Base-by-base conservation (phyloP, 805 yeast species). In the Candida cerambycidarum region DNA sequence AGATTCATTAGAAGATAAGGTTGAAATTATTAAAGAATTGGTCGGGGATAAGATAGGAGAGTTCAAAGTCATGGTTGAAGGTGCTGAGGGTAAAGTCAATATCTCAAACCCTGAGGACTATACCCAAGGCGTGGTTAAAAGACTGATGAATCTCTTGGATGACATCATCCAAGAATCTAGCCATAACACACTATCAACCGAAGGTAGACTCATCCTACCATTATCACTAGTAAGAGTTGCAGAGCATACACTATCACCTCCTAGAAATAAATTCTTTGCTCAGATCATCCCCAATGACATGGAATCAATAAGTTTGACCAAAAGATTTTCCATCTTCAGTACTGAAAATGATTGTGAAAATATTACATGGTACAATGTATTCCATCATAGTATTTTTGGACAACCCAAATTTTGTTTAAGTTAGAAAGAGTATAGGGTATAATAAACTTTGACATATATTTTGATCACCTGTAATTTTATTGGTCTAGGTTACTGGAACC, bases 311-410 rank as follows among this genome's bases (percentile, higher is more conserved):
- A 27, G 17, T 4, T 29, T 44, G 9, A 7, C 16, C 18, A 49
- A 49, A 29, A 29, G 53, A 17, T 46, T 46, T 25, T 42, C 50
- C 2, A 48, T 55, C 9, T 53, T 50, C 40, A 52, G 57, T 30
- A 38, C 44, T 17, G 57, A 57, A 1, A 53, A 52, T 15, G 62
- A 62, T 19, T 78, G 82, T 57, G 73, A 67, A 19, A 70, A 70
- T 3, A 67, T 78, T 9, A 76, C 80, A 0, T 77, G 82, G 82
- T 69, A 56, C 47, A 76, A 71, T 43, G 68, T 76, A 0, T 71
- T 78, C 46, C 78, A 69, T 47, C 74, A 73, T 43, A 67, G 77
- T 39, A 60, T 77, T 6, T 76, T 76, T 53, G 81, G 80, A 0
- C 69, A 66, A 37, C 75, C 74, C 9, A 60, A 63, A 21, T 63